These are phyloP conservation scores for Fusarium equiseti DNA, from an alignment of 2,329 filamentous ascomycete species.

Conservation along the genomic window DNA sequence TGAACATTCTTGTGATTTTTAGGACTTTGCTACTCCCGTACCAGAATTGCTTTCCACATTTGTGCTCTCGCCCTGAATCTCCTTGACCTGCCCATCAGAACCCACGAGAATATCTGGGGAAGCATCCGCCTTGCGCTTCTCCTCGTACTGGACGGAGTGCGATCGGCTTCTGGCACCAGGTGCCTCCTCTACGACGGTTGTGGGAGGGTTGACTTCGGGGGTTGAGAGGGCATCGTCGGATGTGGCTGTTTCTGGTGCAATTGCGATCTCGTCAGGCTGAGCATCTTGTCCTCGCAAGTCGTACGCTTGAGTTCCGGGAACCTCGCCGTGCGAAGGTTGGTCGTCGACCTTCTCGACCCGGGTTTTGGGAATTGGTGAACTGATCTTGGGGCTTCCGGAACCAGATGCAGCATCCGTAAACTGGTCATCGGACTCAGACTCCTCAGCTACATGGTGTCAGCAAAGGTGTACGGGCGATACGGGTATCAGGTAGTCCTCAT, in stretches of 20 bases:
- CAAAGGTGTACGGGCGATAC: slow-evolving; percentile 8
- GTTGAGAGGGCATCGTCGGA: slow-evolving; percentile 42
- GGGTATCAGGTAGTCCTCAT: slow-evolving; percentile 22
- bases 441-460: slow-evolving; percentile 58
- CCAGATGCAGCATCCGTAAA: slow-evolving; percentile 75
- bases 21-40: slow-evolving; percentile 46
- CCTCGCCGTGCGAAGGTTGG: slow-evolving; percentile 66
- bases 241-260: slow-evolving; percentile 52
- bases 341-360: slow-evolving; percentile 70
- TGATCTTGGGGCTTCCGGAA: slow-evolving; percentile 56
- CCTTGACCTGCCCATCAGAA: slow-evolving; percentile 57
- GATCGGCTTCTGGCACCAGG: slow-evolving; percentile 56
- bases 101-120: slow-evolving; percentile 65
- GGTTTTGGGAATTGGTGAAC: slow-evolving; percentile 69
- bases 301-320: slow-evolving; percentile 71
- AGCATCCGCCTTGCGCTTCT: slow-evolving; percentile 64
- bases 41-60: slow-evolving; percentile 41
- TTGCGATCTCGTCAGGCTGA: slow-evolving; percentile 70
- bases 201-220: slow-evolving; percentile 55
- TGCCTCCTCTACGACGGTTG: slow-evolving; percentile 66
- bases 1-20: slow-evolving; percentile 34
- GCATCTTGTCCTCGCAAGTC: slow-evolving; percentile 68
- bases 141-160: slow-evolving; percentile 59
- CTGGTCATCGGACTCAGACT: slow-evolving; percentile 76
- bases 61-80: slow-evolving; percentile 43